A percentile compares a stretch with the other conserved stretches of the same genome.
Conservation (phyloP, 2,329 filamentous ascomycete species). For the Fusarium camptoceras region DNA sequence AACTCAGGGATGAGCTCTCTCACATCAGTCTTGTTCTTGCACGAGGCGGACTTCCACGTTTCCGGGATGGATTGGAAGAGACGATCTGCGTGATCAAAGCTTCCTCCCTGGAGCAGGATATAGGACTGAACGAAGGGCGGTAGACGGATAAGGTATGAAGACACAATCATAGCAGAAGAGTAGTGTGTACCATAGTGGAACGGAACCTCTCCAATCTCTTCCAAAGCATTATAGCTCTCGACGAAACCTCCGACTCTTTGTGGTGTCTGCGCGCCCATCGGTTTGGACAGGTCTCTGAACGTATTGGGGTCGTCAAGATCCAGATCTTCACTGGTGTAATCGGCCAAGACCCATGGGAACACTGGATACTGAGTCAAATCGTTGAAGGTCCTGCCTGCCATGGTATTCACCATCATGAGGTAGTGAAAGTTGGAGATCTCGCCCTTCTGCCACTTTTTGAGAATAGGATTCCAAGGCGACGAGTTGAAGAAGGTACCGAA, state of each 20-base stretch:
- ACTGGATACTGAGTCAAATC: slow-evolving; percentile 98
- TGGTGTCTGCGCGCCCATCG: slow-evolving; percentile 91
- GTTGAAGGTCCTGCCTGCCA: slow-evolving; percentile 97
- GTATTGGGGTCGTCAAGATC: slow-evolving; percentile 85
- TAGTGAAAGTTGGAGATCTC: slow-evolving; percentile 99
- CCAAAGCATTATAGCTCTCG: slow-evolving; percentile 87
- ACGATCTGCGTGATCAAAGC: slow-evolving; percentile 94
- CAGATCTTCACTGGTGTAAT: slow-evolving; percentile 94
- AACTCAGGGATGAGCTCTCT: slow-evolving; percentile 96
- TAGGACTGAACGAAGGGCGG: slow-evolving; percentile 98
- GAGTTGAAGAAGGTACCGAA: slow-evolving; percentile 94
- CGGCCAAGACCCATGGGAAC: slow-evolving; percentile 96
- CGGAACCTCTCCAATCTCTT: slow-evolving; percentile 90
- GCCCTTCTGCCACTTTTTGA: slow-evolving; percentile 89
- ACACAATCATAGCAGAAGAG: slow-evolving; percentile 98
- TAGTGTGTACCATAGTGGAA: slow-evolving; percentile 99
- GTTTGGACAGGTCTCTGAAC: slow-evolving; percentile 92
- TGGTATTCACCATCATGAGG: slow-evolving; percentile 97
- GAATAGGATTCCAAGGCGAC: slow-evolving; percentile 83
- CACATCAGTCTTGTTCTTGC: slow-evolving; percentile 92
- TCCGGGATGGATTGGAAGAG: slow-evolving; percentile 94
- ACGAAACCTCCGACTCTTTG: slow-evolving; percentile 82
- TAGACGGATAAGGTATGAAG: slow-evolving; percentile 92
- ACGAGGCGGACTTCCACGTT: slow-evolving; percentile 90
- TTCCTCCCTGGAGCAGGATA: slow-evolving; percentile 92